Evolutionary conservation across 108 stramenopile genomes (phyloP).

Genomic region (Skeletonema menzelii): DNA sequence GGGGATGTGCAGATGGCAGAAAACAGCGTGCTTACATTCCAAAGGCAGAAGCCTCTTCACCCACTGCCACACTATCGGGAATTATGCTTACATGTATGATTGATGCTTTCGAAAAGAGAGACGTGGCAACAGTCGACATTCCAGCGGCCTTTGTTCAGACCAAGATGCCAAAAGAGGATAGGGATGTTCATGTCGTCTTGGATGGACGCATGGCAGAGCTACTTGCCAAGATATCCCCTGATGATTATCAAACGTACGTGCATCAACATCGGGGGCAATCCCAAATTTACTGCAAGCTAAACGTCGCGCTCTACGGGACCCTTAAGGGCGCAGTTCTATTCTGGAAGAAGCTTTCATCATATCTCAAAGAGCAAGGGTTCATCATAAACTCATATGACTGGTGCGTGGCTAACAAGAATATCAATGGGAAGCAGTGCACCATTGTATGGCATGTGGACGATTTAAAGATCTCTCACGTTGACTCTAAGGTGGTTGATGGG

Average conservation of each 20-base stretch:
- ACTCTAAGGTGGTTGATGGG: slow-evolving; percentile 9
- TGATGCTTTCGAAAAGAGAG: slow-evolving; percentile 48
- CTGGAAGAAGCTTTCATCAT: neutral
- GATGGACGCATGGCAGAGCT: slow-evolving; percentile 28
- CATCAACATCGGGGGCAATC: neutral
- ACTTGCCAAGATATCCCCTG: slow-evolving; percentile 24
- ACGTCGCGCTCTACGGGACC: slow-evolving; percentile 11
- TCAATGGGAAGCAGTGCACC: slow-evolving; percentile 35
- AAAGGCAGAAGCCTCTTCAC: neutral
- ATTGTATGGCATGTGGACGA: slow-evolving; percentile 45
- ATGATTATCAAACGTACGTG: slow-evolving; percentile 21
- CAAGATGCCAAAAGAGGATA: slow-evolving; percentile 24
- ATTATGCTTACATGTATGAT: slow-evolving; percentile 31
- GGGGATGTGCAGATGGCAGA: slow-evolving; percentile 30
- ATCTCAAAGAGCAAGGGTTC: slow-evolving; percentile 2
- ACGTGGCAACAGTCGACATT: slow-evolving; percentile 50
- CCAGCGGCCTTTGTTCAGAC: slow-evolving; percentile 54
- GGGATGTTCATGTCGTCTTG: slow-evolving; percentile 14
- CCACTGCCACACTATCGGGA: neutral
- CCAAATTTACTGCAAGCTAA: neutral
- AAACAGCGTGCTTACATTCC: slow-evolving; percentile 2
- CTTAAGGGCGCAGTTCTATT: slow-evolving; percentile 7
- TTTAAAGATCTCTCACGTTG: slow-evolving; percentile 34
- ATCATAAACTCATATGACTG: slow-evolving; percentile 38
- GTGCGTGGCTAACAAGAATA: slow-evolving; percentile 25